Conservation (phyloP, 768 basidiomycete genomes). For the Hypholoma fasciculare region DNA sequence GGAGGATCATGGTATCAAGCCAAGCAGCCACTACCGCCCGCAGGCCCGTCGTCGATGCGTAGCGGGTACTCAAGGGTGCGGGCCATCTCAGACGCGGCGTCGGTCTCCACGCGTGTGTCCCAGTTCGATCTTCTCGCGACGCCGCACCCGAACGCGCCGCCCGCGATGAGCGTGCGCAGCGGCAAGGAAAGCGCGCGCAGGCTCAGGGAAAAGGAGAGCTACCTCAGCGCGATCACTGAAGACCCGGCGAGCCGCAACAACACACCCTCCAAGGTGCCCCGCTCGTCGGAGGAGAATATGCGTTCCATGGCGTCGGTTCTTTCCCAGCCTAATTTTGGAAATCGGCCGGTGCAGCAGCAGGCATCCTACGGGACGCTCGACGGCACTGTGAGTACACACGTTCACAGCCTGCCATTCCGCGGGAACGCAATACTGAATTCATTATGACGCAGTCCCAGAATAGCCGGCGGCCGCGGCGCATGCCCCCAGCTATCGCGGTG, state of each 20-base stretch:
- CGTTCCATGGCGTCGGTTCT: slow-evolving; percentile 12
- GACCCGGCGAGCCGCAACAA: slow-evolving; percentile 32
- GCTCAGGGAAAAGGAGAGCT: slow-evolving; percentile 26
- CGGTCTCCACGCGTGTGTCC: slow-evolving; percentile 33
- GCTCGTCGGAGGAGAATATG: slow-evolving; percentile 4
- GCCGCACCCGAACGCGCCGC: slow-evolving; percentile 17
- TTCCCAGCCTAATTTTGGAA: slow-evolving; percentile 17
- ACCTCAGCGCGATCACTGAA: slow-evolving; percentile 40
- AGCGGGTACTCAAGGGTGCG: slow-evolving; percentile 20
- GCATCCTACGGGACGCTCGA: slow-evolving; percentile 17
- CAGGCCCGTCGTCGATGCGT: slow-evolving; percentile 14
- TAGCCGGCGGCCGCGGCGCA: slow-evolving; percentile 15
- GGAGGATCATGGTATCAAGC: slow-evolving; percentile 31
- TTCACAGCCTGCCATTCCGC: neutral
- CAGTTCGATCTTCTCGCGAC: slow-evolving; percentile 34
- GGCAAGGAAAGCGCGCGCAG: slow-evolving; percentile 14
- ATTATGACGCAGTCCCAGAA: slow-evolving; percentile 7
- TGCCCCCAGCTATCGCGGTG: slow-evolving; percentile 19
- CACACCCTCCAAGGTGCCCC: slow-evolving; percentile 22
- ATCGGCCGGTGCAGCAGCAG: slow-evolving; percentile 14
- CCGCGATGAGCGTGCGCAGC: slow-evolving; percentile 23
- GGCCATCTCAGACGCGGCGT: slow-evolving; percentile 20
- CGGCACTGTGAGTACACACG: slow-evolving; percentile 13
- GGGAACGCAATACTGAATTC: neutral
- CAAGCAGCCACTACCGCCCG: slow-evolving; percentile 6